Evolutionary conservation across 805 yeast species (phyloP).

Genomic region (Wickerhamiella azyma): DNA sequence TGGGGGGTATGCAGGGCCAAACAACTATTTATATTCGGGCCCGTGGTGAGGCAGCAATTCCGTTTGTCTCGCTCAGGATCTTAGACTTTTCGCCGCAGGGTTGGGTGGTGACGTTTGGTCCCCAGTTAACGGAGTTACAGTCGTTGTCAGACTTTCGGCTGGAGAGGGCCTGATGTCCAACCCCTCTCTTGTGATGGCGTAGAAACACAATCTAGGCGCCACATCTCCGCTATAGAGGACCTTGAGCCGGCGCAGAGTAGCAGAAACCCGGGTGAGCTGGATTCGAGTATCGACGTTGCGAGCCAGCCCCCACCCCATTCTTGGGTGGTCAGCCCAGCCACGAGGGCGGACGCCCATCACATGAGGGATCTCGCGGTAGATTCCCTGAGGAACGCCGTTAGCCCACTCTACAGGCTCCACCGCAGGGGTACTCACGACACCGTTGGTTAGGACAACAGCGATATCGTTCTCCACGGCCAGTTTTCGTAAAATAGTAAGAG

Average conservation of each 20-base stretch:
- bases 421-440: slow-evolving; percentile 30
- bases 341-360: slow-evolving; percentile 33
- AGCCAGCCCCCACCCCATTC: slow-evolving; percentile 10
- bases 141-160: background rate
- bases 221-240: slow-evolving; percentile 1
- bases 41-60: background rate
- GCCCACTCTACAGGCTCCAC: background rate
- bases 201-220: background rate
- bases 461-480: slow-evolving; percentile 36
- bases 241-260: background rate
- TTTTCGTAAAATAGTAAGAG: slow-evolving; percentile 26
- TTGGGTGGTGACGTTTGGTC: background rate
- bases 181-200: background rate
- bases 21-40: background rate
- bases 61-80: background rate
- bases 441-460: slow-evolving; percentile 64
- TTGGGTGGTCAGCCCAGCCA: slow-evolving; percentile 38
- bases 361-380: slow-evolving; percentile 25
- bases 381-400: background rate
- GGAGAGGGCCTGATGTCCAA: background rate
- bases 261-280: slow-evolving; percentile 3
- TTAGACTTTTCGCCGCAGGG: background rate
- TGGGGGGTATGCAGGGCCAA: background rate
- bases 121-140: background rate
- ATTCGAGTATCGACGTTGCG: slow-evolving; percentile 11